phyloP scores from a whole-genome alignment of 164 flowering plant species.

The Euptelea pleiosperma region DNA sequence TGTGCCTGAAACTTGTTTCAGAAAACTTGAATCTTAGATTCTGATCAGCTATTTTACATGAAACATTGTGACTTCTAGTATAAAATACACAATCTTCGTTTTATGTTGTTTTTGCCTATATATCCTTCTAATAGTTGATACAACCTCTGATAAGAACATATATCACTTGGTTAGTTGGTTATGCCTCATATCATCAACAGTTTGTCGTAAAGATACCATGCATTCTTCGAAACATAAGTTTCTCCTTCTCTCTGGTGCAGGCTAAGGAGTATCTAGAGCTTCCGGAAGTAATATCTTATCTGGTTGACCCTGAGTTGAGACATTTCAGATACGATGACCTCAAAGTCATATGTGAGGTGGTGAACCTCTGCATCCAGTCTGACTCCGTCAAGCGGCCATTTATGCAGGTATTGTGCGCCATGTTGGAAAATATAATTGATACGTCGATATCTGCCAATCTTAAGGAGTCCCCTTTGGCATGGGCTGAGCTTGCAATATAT shows the following conservation, averaged over 20 bases:
- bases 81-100: too few species aligned
- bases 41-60: too few species aligned
- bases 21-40: too few species aligned
- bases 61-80: too few species aligned
- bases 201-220: too few species aligned
- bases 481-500: conserved; percentile 91
- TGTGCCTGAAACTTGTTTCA: too few species aligned
- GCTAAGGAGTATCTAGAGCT: conserved; percentile 68
- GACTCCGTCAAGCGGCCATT: conserved; percentile 48
- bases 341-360: conserved; percentile 66
- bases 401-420: conserved; percentile 51
- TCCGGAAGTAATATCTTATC: conserved; percentile 59
- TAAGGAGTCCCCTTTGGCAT: conserved; percentile 77
- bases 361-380: conserved; percentile 49
- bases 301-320: conserved; percentile 81
- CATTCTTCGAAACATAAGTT: too few species aligned
- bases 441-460: conserved; percentile 57
- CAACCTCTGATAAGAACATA: too few species aligned
- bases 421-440: conserved; percentile 67
- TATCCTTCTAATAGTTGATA: too few species aligned
- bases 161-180: too few species aligned
- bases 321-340: conserved; percentile 69
- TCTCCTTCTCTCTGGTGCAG: conserved; percentile 34
- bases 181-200: too few species aligned
- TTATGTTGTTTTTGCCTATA: too few species aligned